These are phyloP conservation scores for Amylocystis lapponica DNA, from an alignment of 768 basidiomycete genomes.

Conservation along the genomic window DNA sequence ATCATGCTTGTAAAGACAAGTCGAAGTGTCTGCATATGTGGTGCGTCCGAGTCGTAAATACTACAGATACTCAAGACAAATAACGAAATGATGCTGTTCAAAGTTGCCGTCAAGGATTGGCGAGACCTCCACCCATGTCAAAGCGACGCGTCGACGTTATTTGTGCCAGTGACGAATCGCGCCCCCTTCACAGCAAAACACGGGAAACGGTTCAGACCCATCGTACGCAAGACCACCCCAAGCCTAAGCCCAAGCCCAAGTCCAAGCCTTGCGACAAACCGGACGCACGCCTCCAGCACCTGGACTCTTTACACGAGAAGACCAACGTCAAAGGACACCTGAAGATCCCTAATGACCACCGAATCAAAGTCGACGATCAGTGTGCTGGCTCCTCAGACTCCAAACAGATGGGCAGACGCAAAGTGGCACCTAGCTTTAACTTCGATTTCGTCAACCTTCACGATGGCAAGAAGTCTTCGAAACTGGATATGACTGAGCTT, in stretches of 20 bases:
- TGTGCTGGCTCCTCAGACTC: conserved; percentile 1
- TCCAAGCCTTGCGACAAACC: conserved; percentile 14
- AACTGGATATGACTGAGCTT: background rate
- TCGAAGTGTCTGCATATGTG: conserved; percentile 69
- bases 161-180: conserved; percentile 2
- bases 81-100: background rate
- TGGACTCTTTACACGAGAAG: conserved; percentile 39
- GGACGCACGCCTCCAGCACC: conserved; percentile 30
- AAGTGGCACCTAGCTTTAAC: conserved; percentile 39
- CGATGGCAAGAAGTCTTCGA: conserved; percentile 17
- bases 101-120: conserved; percentile 71
- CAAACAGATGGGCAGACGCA: conserved; percentile 8
- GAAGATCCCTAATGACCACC: conserved; percentile 29
- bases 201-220: background rate
- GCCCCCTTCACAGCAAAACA: background rate
- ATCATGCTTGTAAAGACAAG: conserved; percentile 79
- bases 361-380: conserved; percentile 37
- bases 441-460: conserved; percentile 41
- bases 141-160: conserved; percentile 26
- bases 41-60: conserved; percentile 29
- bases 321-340: conserved; percentile 34
- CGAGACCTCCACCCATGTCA: conserved; percentile 40
- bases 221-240: conserved; percentile 1
- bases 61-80: background rate
- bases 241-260: conserved; percentile 19